Evolutionary conservation across 2,329 filamentous ascomycete species (phyloP).

Genomic region (Aspergillus alliaceus): DNA sequence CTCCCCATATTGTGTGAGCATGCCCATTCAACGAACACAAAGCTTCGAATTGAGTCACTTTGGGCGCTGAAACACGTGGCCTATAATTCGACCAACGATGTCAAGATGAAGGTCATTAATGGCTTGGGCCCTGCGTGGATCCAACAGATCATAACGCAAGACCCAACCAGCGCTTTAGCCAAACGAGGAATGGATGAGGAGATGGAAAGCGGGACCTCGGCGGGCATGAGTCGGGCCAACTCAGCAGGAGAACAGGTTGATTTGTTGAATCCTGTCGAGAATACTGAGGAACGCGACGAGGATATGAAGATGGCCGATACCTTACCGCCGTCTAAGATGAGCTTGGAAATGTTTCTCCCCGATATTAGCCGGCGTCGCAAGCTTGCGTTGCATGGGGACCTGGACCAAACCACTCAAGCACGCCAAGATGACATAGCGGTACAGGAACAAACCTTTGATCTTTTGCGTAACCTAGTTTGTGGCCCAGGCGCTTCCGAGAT

Average conservation of each 20-base stretch:
- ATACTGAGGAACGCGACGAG: conserved; percentile 29
- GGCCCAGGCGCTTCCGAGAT: conserved; percentile 63
- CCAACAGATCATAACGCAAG: conserved; percentile 70
- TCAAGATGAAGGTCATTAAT: conserved; percentile 76
- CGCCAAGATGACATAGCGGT: conserved; percentile 78
- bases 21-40: conserved; percentile 76
- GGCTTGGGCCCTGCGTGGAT: conserved; percentile 79
- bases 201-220: conserved; percentile 30
- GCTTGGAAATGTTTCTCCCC: conserved; percentile 37
- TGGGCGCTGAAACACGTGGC: conserved; percentile 95
- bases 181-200: conserved; percentile 34
- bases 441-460: conserved; percentile 86
- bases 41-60: conserved; percentile 77
- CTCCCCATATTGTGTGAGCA: conserved; percentile 78
- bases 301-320: conserved; percentile 36
- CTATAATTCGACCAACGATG: conserved; percentile 65
- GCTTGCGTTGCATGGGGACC: conserved; percentile 61
- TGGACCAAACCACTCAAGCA: conserved; percentile 66
- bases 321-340: conserved; percentile 43
- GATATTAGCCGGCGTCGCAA: conserved; percentile 42
- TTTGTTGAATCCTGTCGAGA: conserved; percentile 54
- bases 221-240: conserved; percentile 58
- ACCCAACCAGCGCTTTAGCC: conserved; percentile 37
- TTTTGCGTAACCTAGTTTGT: conserved; percentile 86
- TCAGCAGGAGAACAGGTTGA: conserved; percentile 62